phyloP scores from a whole-genome alignment of 2,329 filamentous ascomycete species.

The Herpotrichia juniperi region DNA sequence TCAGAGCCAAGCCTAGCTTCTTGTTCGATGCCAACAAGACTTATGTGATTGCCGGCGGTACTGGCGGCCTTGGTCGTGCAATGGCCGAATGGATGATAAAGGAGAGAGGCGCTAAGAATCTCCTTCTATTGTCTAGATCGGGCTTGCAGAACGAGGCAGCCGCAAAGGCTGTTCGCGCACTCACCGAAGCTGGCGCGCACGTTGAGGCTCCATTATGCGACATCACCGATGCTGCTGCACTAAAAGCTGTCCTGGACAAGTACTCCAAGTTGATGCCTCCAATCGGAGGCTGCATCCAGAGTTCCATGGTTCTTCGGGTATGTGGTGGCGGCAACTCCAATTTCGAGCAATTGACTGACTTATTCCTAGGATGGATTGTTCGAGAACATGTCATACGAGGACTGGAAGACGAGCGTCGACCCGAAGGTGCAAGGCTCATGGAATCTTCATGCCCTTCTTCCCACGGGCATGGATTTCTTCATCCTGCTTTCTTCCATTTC shows the following conservation, averaged over 20 bases:
- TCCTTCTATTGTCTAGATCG: constrained; percentile 5
- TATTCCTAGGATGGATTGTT: constrained; percentile 1
- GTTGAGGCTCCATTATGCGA: constrained; percentile 1
- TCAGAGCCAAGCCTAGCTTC: too few relatives aligned
- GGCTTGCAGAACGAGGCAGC: background rate
- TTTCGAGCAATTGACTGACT: background rate
- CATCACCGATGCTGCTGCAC: background rate
- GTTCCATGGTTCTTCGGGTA: constrained; percentile 19
- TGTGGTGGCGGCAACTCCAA: background rate
- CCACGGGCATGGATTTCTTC: constrained; percentile 25
- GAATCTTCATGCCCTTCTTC: constrained; percentile 3
- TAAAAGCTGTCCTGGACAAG: background rate
- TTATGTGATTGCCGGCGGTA: constrained; percentile 4
- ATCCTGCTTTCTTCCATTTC: constrained; percentile 27
- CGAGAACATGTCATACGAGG: constrained; percentile 3
- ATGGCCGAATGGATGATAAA: constrained; percentile 4
- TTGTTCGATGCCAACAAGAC: background rate
- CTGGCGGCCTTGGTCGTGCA: constrained; percentile 4
- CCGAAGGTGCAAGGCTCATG: constrained; percentile 1
- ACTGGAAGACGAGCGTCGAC: background rate
- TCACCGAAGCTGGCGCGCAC: background rate
- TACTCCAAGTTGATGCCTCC: constrained; percentile 9
- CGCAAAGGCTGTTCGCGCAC: background rate
- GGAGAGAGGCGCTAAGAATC: background rate
- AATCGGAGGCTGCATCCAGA: constrained; percentile 20